These are phyloP conservation scores for Cystobasidium pallidum DNA, from an alignment of 1,284 basidiomycete genomes.

Conservation along the genomic window DNA sequence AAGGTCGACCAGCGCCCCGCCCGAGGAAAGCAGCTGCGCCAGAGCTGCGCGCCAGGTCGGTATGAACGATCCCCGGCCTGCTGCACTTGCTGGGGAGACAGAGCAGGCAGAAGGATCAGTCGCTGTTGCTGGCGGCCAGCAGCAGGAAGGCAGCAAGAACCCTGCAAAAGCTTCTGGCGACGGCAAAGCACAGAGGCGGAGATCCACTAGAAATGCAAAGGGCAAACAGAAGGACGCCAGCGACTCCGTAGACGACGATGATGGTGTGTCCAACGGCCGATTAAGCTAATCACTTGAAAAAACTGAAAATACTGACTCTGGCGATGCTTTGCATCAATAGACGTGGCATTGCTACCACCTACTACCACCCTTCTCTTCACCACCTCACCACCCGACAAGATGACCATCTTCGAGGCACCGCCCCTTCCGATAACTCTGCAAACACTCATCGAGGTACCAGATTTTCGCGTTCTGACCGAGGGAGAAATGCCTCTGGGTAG, in stretches of 20 bases:
- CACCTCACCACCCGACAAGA: conserved; percentile 19
- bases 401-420: conserved; percentile 24
- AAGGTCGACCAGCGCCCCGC: conserved; percentile 21
- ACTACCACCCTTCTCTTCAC: conserved; percentile 37
- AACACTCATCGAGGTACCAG: conserved; percentile 37
- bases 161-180: neutral
- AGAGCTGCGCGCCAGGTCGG: conserved; percentile 1
- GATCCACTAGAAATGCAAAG: conserved; percentile 14
- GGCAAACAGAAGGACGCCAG: conserved; percentile 7
- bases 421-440: conserved; percentile 35
- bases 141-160: neutral
- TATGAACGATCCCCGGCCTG: neutral
- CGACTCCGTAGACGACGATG: conserved; percentile 23
- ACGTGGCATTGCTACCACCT: conserved; percentile 19
- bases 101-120: neutral
- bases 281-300: neutral
- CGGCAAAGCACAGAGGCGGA: conserved; percentile 9
- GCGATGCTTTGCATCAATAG: neutral
- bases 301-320: conserved; percentile 10
- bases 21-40: conserved; percentile 4
- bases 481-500: conserved; percentile 30
- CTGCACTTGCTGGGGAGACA: neutral
- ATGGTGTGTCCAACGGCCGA: neutral
- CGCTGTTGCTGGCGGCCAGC: neutral
- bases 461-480: conserved; percentile 21